Evolutionary conservation across 139 green algal species (phyloP).

Genomic region (Picochlorum sp.): DNA sequence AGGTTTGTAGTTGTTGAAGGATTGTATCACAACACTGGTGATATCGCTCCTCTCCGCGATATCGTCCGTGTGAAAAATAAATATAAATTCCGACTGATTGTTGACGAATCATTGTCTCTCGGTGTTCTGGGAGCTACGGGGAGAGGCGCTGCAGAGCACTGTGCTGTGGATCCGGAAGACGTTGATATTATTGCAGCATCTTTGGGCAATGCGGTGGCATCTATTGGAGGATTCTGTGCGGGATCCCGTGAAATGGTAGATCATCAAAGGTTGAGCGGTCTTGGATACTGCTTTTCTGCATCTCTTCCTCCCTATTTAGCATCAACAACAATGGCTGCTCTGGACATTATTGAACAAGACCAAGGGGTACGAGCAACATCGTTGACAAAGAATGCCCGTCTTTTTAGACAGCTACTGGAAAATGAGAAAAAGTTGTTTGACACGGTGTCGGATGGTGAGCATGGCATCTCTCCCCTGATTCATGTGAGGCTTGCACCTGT

Average conservation of each 20-base stretch:
- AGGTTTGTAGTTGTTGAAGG: slow-evolving; percentile 92
- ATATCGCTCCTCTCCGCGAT: slow-evolving; percentile 70
- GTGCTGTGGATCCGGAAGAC: slow-evolving; percentile 48
- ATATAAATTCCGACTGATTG: slow-evolving; percentile 80
- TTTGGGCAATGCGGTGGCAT: slow-evolving; percentile 75
- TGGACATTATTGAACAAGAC: slow-evolving; percentile 32
- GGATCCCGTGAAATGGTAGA: slow-evolving; percentile 75
- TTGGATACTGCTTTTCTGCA: slow-evolving; percentile 94
- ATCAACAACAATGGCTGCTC: slow-evolving; percentile 26
- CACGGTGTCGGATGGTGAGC: slow-evolving; percentile 24
- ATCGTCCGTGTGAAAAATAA: slow-evolving; percentile 74
- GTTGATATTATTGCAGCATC: slow-evolving; percentile 83
- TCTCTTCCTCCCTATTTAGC: slow-evolving; percentile 93
- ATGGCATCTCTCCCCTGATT: slow-evolving; percentile 41
- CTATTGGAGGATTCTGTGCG: slow-evolving; percentile 77
- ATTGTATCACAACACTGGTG: slow-evolving; percentile 75
- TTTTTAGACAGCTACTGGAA: slow-evolving; percentile 35
- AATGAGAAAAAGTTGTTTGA: slow-evolving; percentile 31
- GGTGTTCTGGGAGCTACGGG: slow-evolving; percentile 81
- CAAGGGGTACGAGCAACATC: slow-evolving; percentile 8
- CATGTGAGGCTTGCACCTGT: slow-evolving; percentile 45
- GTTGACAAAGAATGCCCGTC: slow-evolving; percentile 23
- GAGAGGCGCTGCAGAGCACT: slow-evolving; percentile 78
- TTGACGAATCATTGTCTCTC: slow-evolving; percentile 87
- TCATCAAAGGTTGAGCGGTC: slow-evolving; percentile 78